Conservation (phyloP, 306 rosid genomes). For the Vachellia collinsii region DNA sequence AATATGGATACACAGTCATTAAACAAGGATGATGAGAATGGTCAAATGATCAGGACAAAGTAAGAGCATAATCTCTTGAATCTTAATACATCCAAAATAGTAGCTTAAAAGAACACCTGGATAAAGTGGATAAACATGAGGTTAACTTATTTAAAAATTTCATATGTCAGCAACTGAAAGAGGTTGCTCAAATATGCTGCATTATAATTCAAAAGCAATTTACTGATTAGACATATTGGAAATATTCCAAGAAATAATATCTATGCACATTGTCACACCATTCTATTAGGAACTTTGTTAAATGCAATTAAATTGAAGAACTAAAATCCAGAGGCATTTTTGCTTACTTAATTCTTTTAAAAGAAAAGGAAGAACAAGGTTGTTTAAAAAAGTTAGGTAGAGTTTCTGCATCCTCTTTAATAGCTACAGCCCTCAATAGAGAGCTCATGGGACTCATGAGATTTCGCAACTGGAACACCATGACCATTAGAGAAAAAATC, state of each 20-base stretch:
- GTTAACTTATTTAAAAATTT: background rate
- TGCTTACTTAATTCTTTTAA: background rate
- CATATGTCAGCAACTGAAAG: background rate
- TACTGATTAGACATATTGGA: background rate
- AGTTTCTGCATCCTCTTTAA: background rate
- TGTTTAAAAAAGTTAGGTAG: background rate
- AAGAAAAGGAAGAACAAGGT: background rate
- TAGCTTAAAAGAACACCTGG: background rate
- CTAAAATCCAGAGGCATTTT: background rate
- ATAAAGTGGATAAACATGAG: background rate
- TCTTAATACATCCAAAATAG: background rate
- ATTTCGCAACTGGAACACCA: background rate
- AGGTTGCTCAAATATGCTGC: background rate
- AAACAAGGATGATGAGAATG: conserved; percentile 6
- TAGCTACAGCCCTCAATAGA: background rate
- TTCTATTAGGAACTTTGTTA: background rate
- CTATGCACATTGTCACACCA: background rate
- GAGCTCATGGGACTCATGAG: background rate
- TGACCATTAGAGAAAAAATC: conserved; percentile 1
- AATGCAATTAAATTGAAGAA: background rate
- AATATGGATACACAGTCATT: background rate
- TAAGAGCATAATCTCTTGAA: background rate
- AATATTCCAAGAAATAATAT: conserved; percentile 1
- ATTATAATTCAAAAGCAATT: background rate
- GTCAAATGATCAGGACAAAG: background rate